Percentiles rank a stretch among this genome's conserved stretches.
These are phyloP conservation scores for Cercospora citrullina DNA, from an alignment of 2,329 filamentous ascomycete genomes.

Conservation along the genomic window DNA sequence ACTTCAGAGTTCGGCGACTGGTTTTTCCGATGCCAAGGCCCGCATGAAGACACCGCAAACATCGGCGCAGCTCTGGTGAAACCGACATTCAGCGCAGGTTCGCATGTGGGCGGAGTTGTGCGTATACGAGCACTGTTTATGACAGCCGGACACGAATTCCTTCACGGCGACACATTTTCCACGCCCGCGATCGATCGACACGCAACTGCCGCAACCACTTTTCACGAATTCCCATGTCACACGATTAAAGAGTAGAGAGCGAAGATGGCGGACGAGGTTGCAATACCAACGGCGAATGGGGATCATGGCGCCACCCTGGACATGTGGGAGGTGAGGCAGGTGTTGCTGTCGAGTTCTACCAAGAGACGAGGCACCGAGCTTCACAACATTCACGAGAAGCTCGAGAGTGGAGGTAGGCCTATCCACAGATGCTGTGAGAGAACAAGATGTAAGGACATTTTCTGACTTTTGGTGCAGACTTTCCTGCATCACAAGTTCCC, in stretches of 20 bases:
- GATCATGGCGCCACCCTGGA: slow-evolving; percentile 21
- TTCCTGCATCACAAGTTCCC: slow-evolving; percentile 29
- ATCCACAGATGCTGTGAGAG: slow-evolving; percentile 2
- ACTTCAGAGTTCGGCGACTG: slow-evolving; percentile 7
- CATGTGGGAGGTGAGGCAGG: slow-evolving; percentile 37
- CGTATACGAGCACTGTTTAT: background rate
- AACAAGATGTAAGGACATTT: slow-evolving; percentile 6
- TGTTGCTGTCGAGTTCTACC: slow-evolving; percentile 50
- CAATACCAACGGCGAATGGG: background rate
- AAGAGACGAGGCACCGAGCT: slow-evolving; percentile 50
- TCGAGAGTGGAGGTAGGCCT: slow-evolving; percentile 46
- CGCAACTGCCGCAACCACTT: background rate
- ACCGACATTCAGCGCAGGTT: slow-evolving; percentile 12
- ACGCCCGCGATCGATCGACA: background rate
- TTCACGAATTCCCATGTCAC: slow-evolving; percentile 1
- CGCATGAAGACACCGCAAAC: slow-evolving; percentile 15
- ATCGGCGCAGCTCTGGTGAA: slow-evolving; percentile 19
- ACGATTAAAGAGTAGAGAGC: slow-evolving; percentile 8
- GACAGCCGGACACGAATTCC: background rate
- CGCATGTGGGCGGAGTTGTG: background rate
- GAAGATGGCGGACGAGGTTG: slow-evolving; percentile 19
- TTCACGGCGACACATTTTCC: background rate
- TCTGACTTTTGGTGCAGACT: slow-evolving; percentile 24
- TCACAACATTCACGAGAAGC: slow-evolving; percentile 45
- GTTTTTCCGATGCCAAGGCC: slow-evolving; percentile 8